Base-by-base conservation (phyloP, 2,329 filamentous ascomycete species). In the Colletotrichum sansevieriae region DNA sequence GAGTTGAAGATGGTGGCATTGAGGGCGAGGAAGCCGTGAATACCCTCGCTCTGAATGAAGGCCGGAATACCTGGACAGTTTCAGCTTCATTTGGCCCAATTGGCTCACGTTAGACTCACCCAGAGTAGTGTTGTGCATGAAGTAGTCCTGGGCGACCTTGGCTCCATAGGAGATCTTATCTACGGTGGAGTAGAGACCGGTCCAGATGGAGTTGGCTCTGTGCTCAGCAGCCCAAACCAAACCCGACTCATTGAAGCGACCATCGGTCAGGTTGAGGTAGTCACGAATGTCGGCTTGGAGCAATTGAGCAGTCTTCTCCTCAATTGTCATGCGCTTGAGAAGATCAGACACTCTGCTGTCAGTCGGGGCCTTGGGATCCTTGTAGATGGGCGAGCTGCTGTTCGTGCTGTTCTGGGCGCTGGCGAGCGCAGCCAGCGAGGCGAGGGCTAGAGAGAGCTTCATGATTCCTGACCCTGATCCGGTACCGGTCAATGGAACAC, bases 1-100 rank as follows among this genome's bases (percentile, higher is more conserved):
- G 90, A 92, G 78, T 93, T 94, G 82, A 93, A 94, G 68, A 94
- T 92, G 1, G 92, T 94, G 3, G 90, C 91, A 76, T 93, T 93
- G 10, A 87, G 86, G 49, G 91, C 86, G 37, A 93, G 81, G 72
- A 93, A 89, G 1, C 91, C 92, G 74, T 94, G 91, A 51, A 94
- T 91, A 43, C 88, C 91, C 78, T 94, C 92, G 3, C 87, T 91
- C 77, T 94, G 92, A 13, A 92, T 88, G 72, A 93, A 85, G 1
- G 91, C 88, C 7, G 92, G 92, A 60, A 94, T 94, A 0, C 90
- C 91, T 9, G 79, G 1, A 86, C 88, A 1, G 90, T 92, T 71
- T 91, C 33, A 72, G 49, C 49, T 63, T 20, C 35, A 25, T 13
- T 33, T 9, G 25, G 25, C 9, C 2, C 58, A 58, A 37, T 46